Evolutionary conservation across 2,329 filamentous ascomycete species (phyloP).

Genomic region (Zelopaecilomyces penicillatus): DNA sequence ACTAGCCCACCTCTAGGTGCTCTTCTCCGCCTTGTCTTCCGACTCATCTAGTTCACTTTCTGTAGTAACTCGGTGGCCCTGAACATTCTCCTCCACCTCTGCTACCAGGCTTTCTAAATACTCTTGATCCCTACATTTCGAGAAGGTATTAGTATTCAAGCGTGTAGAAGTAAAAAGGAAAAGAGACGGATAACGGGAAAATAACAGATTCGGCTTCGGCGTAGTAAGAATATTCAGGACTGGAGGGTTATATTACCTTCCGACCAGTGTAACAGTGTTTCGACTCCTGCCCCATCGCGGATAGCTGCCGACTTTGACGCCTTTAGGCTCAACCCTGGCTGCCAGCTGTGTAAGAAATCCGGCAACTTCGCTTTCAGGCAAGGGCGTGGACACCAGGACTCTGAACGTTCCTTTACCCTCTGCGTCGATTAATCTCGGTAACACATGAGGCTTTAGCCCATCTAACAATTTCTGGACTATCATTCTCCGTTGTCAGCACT

Average conservation of each 20-base stretch:
- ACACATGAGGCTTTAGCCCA: constrained; percentile 61
- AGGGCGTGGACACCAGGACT: constrained; percentile 76
- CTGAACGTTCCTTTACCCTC: constrained; percentile 73
- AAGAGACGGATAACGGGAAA: not conserved
- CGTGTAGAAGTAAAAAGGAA: not conserved
- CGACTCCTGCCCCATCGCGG: constrained; percentile 80
- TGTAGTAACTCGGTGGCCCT: constrained; percentile 58
- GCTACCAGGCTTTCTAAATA: constrained; percentile 71
- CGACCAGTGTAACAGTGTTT: constrained; percentile 87
- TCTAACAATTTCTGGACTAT: constrained; percentile 66
- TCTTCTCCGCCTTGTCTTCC: constrained; percentile 2
- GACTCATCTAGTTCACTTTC: constrained; percentile 64
- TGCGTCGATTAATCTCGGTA: constrained; percentile 66
- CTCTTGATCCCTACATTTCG: constrained; percentile 52
- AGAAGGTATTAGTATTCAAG: not conserved
- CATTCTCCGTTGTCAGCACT: not conserved
- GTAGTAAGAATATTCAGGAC: not conserved
- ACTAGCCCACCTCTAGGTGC: too few relatives aligned
- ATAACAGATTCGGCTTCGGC: not conserved
- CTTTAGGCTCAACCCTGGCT: constrained; percentile 59
- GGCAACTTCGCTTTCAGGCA: constrained; percentile 80
- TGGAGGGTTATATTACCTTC: constrained; percentile 32
- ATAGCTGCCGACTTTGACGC: constrained; percentile 92
- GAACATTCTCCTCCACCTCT: constrained; percentile 69
- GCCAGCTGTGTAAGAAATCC: constrained; percentile 75